Evolutionary conservation across 768 basidiomycete genomes (phyloP).

Genomic region (Tylopilus sp.): DNA sequence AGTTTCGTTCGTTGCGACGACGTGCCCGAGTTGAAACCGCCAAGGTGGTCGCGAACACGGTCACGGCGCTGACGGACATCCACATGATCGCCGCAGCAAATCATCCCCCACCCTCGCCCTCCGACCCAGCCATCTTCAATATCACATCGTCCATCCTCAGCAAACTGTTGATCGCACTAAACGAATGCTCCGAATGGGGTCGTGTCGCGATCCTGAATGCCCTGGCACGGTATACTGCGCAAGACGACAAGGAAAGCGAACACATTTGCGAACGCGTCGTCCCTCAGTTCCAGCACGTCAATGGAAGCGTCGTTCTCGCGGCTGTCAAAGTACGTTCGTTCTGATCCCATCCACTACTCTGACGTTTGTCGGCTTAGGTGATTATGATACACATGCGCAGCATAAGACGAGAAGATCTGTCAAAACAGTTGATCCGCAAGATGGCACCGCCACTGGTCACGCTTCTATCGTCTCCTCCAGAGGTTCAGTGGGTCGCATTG

Average conservation of each 20-base stretch:
- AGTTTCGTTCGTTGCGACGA: conserved; percentile 15
- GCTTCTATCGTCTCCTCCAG: conserved; percentile 91
- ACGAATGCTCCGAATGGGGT: conserved; percentile 99
- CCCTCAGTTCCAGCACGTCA: conserved; percentile 97
- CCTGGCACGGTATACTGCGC: conserved; percentile 75
- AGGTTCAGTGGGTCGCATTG: conserved; percentile 97
- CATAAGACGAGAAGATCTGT: conserved; percentile 77
- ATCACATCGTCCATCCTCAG: conserved; percentile 82
- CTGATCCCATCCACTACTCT: neutral
- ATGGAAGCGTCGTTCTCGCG: conserved; percentile 93
- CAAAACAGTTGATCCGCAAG: conserved; percentile 84
- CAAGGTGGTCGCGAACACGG: conserved; percentile 96
- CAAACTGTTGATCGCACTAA: conserved; percentile 91
- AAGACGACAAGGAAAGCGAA: conserved; percentile 93
- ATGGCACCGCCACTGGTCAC: conserved; percentile 98
- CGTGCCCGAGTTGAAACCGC: neutral
- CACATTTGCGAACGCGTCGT: conserved; percentile 99
- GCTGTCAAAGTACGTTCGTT: conserved; percentile 74
- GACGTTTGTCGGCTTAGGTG: conserved; percentile 48
- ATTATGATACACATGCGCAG: conserved; percentile 96
- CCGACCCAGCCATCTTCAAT: conserved; percentile 67
- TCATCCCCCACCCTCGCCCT: conserved; percentile 49
- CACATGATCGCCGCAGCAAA: conserved; percentile 62
- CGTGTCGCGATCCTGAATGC: conserved; percentile 90
- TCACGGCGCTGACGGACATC: conserved; percentile 90